These are phyloP conservation scores for Sclerotinia nivalis DNA, from an alignment of 2,329 filamentous ascomycete species.

Conservation along the genomic window DNA sequence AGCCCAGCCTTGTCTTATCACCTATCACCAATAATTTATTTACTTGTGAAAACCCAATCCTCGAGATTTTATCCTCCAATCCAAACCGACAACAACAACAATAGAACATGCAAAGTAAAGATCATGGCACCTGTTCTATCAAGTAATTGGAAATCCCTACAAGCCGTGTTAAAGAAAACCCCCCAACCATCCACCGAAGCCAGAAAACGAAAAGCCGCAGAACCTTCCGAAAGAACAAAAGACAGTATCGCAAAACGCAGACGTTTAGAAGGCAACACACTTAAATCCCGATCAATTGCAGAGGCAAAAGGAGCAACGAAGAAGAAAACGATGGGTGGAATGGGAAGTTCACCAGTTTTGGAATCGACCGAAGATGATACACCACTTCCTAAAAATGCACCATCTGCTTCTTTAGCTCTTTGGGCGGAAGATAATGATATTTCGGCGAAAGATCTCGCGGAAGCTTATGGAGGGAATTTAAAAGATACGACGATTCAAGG, in stretches of 20 bases:
- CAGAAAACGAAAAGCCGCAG: conserved; percentile 37
- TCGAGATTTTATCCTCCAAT: conserved; percentile 9
- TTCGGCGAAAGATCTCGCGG: conserved; percentile 59
- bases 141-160: conserved; percentile 78
- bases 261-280: conserved; percentile 37
- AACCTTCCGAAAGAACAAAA: conserved; percentile 37
- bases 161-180: conserved; percentile 56
- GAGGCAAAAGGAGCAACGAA: conserved; percentile 18
- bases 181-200: conserved; percentile 38
- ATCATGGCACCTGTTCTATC: conserved; percentile 49
- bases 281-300: conserved; percentile 22
- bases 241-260: conserved; percentile 41
- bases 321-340: conserved; percentile 54
- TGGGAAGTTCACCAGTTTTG: conserved; percentile 51
- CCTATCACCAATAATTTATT: conserved; percentile 28
- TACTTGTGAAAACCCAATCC: background rate
- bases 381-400: conserved; percentile 37
- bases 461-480: conserved; percentile 60
- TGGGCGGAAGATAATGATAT: conserved; percentile 64
- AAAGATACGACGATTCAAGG: conserved; percentile 51
- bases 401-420: conserved; percentile 57
- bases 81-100: background rate
- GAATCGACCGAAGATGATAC: conserved; percentile 40
- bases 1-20: background rate
- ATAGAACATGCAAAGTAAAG: background rate